Conservation (phyloP, 345 rosid genomes). For the Salix suchowensis region DNA sequence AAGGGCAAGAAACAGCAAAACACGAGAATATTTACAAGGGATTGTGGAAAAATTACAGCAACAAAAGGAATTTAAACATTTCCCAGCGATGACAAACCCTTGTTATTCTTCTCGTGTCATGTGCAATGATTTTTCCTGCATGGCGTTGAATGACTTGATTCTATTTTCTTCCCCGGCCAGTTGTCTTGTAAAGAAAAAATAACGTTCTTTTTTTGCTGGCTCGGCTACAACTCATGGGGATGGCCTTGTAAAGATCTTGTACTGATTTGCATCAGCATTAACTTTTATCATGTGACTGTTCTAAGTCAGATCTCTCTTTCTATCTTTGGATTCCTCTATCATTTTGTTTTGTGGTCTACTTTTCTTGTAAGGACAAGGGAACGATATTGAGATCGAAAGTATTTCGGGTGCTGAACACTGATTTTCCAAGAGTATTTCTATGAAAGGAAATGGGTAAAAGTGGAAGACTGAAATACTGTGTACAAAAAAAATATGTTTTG, state of each 20-base stretch:
- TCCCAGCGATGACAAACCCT: constrained; percentile 6
- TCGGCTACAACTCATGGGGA: background rate
- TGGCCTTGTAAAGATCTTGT: constrained; percentile 1
- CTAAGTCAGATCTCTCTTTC: constrained; percentile 5
- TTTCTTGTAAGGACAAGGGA: background rate
- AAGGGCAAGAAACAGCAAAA: background rate
- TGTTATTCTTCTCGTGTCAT: background rate
- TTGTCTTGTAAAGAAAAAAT: constrained; percentile 3
- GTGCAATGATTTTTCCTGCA: background rate
- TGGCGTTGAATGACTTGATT: background rate
- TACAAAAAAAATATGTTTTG: constrained; percentile 15
- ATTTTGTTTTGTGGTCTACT: background rate
- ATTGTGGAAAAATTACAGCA: background rate
- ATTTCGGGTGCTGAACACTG: background rate
- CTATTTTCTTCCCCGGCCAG: constrained; percentile 1
- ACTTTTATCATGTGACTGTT: background rate
- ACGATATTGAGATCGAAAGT: background rate
- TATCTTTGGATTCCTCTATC: background rate
- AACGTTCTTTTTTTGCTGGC: constrained; percentile 15
- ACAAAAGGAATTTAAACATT: constrained; percentile 9
- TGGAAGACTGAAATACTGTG: constrained; percentile 36
- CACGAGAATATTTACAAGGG: background rate
- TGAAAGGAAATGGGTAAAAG: constrained; percentile 17
- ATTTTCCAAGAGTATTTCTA: background rate
- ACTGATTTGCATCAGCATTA: background rate